A percentile compares a stretch with the other conserved stretches of the same genome.
phyloP scores from a whole-genome alignment of 2,329 filamentous ascomycete genomes.

The Fusarium poae region DNA sequence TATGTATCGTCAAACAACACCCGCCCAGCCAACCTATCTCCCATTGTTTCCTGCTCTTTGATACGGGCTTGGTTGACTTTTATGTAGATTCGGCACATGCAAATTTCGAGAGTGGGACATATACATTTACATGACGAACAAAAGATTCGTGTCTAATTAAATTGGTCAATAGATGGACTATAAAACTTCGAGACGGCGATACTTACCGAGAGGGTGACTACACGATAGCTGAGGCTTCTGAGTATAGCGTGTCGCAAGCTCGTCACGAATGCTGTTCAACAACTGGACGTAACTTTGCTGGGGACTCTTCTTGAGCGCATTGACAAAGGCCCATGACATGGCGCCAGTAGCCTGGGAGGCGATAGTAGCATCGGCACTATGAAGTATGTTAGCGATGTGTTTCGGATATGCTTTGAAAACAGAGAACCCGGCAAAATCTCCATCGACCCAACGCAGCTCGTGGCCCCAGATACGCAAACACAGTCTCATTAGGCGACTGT shows the following conservation, averaged over 20 bases:
- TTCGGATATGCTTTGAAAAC: background rate
- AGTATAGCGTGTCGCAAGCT: constrained; percentile 86
- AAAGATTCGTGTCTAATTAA: constrained; percentile 68
- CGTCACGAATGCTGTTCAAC: constrained; percentile 95
- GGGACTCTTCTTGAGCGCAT: constrained; percentile 92
- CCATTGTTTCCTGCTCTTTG: constrained; percentile 1
- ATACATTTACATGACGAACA: constrained; percentile 70
- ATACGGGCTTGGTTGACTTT: constrained; percentile 5
- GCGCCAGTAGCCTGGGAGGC: constrained; percentile 91
- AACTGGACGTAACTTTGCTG: constrained; percentile 98
- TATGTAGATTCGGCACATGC: constrained; percentile 24
- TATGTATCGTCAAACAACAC: constrained; percentile 6
- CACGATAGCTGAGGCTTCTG: constrained; percentile 98
- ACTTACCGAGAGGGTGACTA: constrained; percentile 93
- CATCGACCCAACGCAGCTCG: constrained; percentile 58
- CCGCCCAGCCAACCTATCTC: background rate
- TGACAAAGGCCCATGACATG: constrained; percentile 98
- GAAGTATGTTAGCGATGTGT: constrained; percentile 32
- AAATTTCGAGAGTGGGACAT: constrained; percentile 33
- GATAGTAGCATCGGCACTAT: constrained; percentile 91
- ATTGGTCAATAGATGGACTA: constrained; percentile 16
- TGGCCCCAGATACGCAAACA: constrained; percentile 60
- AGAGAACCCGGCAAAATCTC: background rate
- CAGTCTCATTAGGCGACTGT: constrained; percentile 50
- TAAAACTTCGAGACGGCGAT: background rate